Conservation (phyloP, 208 protist species). For the Acanthamoeba culbertsoni region DNA sequence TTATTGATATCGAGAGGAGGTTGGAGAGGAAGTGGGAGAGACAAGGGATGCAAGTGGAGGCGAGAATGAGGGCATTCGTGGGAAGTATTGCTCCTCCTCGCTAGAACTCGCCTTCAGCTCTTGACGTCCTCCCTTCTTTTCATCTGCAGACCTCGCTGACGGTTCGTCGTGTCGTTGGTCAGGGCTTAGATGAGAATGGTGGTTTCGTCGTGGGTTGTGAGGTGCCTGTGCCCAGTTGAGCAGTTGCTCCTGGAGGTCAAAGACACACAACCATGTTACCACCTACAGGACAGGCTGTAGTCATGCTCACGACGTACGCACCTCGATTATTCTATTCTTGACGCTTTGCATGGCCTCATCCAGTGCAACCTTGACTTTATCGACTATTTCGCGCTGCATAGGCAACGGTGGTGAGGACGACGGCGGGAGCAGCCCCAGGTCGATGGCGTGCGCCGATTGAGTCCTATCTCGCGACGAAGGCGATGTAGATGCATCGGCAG, state of each 20-base stretch:
- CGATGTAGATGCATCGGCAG: background rate
- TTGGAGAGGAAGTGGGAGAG: background rate
- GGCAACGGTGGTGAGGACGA: background rate
- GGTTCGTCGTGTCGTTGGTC: too few relatives aligned
- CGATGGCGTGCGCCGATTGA: background rate
- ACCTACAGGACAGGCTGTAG: background rate
- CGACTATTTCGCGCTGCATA: conserved; percentile 2
- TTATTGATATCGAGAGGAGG: background rate
- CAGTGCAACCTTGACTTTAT: background rate
- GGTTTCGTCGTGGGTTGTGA: background rate
- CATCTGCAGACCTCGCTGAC: background rate
- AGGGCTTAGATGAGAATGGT: background rate
- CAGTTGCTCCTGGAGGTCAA: background rate
- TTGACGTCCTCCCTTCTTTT: background rate
- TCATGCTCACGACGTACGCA: background rate
- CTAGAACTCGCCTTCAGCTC: background rate
- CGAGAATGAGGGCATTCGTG: background rate
- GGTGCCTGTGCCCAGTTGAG: background rate
- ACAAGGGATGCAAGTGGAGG: background rate
- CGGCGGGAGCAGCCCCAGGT: background rate
- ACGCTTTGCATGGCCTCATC: conserved; percentile 27
- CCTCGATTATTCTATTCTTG: background rate
- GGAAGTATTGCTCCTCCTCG: background rate
- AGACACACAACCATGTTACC: background rate
- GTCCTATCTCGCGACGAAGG: background rate